Evolutionary conservation across 75 land plant species (phyloP).

Genomic region (Sequoiadendron giganteum): DNA sequence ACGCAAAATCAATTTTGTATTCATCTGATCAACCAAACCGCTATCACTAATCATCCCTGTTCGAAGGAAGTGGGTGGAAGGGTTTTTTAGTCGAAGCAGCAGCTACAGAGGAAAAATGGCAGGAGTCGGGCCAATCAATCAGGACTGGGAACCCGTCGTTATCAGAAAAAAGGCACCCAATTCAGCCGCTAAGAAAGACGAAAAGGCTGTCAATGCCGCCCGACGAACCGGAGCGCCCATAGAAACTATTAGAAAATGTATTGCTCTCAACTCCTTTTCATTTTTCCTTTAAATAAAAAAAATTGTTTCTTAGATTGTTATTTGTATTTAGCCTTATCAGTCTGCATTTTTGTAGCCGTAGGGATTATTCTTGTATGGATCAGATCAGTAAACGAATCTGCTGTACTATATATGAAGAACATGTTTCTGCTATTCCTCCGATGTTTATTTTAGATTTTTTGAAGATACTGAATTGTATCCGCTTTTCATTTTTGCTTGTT

Average conservation of each 20-base stretch:
- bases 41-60: no score
- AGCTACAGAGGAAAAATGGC: conserved; percentile 21
- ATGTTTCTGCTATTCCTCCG: background rate
- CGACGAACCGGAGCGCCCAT: conserved; percentile 91
- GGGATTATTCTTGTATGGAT: background rate
- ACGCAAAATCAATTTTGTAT: background rate
- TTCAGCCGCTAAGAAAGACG: conserved; percentile 89
- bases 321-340: background rate
- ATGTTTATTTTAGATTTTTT: no score
- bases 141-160: conserved; percentile 98
- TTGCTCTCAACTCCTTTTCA: background rate
- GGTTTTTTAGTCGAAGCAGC: background rate
- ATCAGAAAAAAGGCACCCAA: conserved; percentile 87
- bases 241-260: conserved; percentile 84
- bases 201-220: conserved; percentile 96
- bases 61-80: background rate
- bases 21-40: no score
- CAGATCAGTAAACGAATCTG: background rate
- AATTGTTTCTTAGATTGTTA: background rate
- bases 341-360: background rate
- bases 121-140: conserved; percentile 54
- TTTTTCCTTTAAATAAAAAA: background rate
- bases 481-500: background rate
- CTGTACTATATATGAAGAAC: background rate
- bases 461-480: background rate